These are phyloP conservation scores for Paracamarosporium sp. DNA, from an alignment of 2,329 filamentous ascomycete species.

Conservation along the genomic window DNA sequence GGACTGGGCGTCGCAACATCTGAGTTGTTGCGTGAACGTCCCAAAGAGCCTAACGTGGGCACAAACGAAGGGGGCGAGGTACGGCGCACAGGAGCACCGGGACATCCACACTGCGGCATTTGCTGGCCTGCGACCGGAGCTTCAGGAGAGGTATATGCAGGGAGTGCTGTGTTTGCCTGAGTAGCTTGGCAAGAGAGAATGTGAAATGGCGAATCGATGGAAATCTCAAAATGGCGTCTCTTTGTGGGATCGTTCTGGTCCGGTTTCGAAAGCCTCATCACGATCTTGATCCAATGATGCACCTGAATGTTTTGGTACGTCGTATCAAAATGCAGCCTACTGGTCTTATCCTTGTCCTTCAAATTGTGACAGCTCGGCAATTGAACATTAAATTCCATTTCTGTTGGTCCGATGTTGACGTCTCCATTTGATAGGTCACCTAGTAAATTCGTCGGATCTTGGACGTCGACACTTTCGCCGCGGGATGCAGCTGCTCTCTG, in stretches of 20 bases:
- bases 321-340: conserved; percentile 83
- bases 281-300: conserved; percentile 97
- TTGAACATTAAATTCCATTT: conserved; percentile 94
- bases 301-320: conserved; percentile 95
- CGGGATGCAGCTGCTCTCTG: conserved; percentile 62
- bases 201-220: conserved; percentile 93
- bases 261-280: conserved; percentile 86
- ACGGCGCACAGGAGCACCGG: conserved; percentile 64
- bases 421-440: conserved; percentile 77
- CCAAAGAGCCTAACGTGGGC: conserved; percentile 67
- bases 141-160: conserved; percentile 73
- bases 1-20: conserved; percentile 44
- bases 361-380: conserved; percentile 88
- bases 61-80: conserved; percentile 57
- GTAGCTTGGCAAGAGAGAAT: conserved; percentile 94
- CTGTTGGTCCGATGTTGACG: conserved; percentile 81
- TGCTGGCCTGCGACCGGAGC: conserved; percentile 35
- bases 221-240: conserved; percentile 91
- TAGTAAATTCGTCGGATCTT: conserved; percentile 72
- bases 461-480: conserved; percentile 61
- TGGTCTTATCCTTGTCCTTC: conserved; percentile 70
- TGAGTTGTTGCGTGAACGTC: conserved; percentile 39
- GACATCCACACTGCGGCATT: conserved; percentile 67
- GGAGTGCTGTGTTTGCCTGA: conserved; percentile 84
- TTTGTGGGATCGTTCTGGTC: conserved; percentile 80